phyloP scores from a whole-genome alignment of 2,329 filamentous ascomycete species.

The Cladosporium halotolerans region DNA sequence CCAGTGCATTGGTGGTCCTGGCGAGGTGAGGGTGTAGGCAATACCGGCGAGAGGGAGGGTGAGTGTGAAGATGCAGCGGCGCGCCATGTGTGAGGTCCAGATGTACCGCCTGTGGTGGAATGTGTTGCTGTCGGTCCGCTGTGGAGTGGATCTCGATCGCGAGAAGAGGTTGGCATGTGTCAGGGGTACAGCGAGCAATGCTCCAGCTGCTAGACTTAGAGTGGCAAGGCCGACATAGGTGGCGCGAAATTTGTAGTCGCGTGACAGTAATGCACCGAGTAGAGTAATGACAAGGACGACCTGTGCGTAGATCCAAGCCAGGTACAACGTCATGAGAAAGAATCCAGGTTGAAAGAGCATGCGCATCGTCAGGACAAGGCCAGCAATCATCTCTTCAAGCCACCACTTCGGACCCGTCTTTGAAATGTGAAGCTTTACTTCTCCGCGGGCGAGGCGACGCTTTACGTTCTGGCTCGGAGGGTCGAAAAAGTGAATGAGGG shows the following conservation, averaged over 20 bases:
- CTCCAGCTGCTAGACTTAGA: slow-evolving; percentile 60
- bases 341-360: slow-evolving; percentile 74
- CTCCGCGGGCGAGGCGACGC: slow-evolving; percentile 59
- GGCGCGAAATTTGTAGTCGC: slow-evolving; percentile 58
- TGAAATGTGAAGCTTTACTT: slow-evolving; percentile 69
- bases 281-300: slow-evolving; percentile 65
- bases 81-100: slow-evolving; percentile 67
- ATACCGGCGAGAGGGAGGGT: slow-evolving; percentile 61
- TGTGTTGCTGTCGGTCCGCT: slow-evolving; percentile 61
- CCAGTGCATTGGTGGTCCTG: slow-evolving; percentile 40
- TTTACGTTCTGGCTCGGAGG: slow-evolving; percentile 40
- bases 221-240: slow-evolving; percentile 62
- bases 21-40: slow-evolving; percentile 61
- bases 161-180: slow-evolving; percentile 66
- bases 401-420: slow-evolving; percentile 68
- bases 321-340: slow-evolving; percentile 63
- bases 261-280: slow-evolving; percentile 65
- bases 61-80: slow-evolving; percentile 61
- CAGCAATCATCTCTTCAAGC: slow-evolving; percentile 70
- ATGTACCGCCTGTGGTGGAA: slow-evolving; percentile 57
- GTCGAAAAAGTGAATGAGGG: slow-evolving; percentile 57
- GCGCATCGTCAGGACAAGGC: slow-evolving; percentile 57
- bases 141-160: slow-evolving; percentile 53
- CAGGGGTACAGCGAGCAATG: slow-evolving; percentile 63
- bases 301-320: slow-evolving; percentile 73